Conservation (phyloP, 352 stramenopile species). For the Blastocystis hominis region DNA sequence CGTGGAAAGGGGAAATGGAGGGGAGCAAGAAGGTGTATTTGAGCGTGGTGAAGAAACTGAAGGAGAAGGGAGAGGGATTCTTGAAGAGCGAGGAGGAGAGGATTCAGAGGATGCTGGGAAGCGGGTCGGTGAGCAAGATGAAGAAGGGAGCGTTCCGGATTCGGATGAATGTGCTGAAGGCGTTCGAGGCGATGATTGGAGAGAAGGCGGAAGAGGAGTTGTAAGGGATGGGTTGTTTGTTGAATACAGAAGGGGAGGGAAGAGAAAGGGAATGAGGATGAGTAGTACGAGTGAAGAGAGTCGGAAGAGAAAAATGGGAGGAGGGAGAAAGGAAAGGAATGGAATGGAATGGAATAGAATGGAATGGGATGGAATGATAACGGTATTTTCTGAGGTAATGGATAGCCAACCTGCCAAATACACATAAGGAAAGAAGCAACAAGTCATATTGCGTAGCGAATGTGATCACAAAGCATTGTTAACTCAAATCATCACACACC, state of each 20-base stretch:
- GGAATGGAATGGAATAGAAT: too few species aligned
- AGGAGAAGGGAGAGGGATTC: slow-evolving; percentile 11
- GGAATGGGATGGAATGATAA: too few species aligned
- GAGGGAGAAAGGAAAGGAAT: too few species aligned
- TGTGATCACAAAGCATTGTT: too few species aligned
- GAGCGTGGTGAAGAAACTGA: slow-evolving; percentile 49
- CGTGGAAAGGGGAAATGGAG: neutral
- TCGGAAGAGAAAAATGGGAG: neutral
- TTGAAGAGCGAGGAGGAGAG: slow-evolving; percentile 25
- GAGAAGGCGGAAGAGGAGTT: slow-evolving; percentile 1
- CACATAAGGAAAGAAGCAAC: too few species aligned
- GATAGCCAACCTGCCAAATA: too few species aligned
- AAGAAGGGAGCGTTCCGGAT: slow-evolving; percentile 55
- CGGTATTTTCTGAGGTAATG: too few species aligned
- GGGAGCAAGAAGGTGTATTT: slow-evolving; percentile 35
- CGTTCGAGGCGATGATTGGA: neutral
- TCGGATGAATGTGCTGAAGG: slow-evolving; percentile 37
- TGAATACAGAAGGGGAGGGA: neutral
- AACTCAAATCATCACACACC: too few species aligned
- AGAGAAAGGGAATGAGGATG: neutral
- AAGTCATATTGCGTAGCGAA: too few species aligned
- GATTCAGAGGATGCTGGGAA: slow-evolving; percentile 12
- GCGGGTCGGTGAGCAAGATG: slow-evolving; percentile 14
- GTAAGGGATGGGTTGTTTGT: slow-evolving; percentile 3
- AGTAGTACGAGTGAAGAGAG: neutral